Base-by-base conservation (phyloP, 371 early-diverging fungal species). In the Thermomucor indicae-seudaticae region DNA sequence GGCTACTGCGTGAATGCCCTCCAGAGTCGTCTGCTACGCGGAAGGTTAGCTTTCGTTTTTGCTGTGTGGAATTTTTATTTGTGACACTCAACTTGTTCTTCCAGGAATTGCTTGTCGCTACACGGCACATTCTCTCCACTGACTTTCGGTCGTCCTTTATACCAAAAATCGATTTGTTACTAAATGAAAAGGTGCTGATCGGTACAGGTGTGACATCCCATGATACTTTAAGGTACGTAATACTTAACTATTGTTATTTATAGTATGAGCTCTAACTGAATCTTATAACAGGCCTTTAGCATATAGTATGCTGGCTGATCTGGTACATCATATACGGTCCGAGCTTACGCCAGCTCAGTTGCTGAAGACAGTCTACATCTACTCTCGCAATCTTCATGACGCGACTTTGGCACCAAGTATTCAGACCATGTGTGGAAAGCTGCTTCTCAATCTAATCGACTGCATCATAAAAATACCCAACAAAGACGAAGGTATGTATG, bases 351-450 rank as follows among this genome's bases (percentile, higher is more conserved):
- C 85, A 5, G 54, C 63, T 5, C 95, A 95, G 60, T 71, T 98
- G 6, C 72, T 88, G 2, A 70, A 78, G 39, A 91, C 91, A 11
- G 87, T 97, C 11, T 83, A 88, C 49, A 88, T 95, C 20, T 97
- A 96, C 66, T 85, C 93, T 2, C 78, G 85, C 19, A 91, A 92
- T 58, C 67, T 97, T 37, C 95, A 96, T 55, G 98, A 98, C 60
- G 80, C 82, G 6, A 80, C 83, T 14, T 73, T 97, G 37, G 84
- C 92, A 24, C 84, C 90, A 4, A 89, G 88, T 51, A 93, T 97
- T 43, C 96, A 96, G 60, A 95, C 92, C 1, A 93, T 97, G 91
- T 95, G 97, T 53, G 89, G 89, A 41, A 97, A 95, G 57, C 64
- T 98, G 24, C 69, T 99, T n/a, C 67, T 94, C 30, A 92, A 93